Evolutionary conservation across 1,284 basidiomycete species (phyloP), one percentile per base, ranked within the genome.

Genomic region (Cryptococcus neoformans): DNA sequence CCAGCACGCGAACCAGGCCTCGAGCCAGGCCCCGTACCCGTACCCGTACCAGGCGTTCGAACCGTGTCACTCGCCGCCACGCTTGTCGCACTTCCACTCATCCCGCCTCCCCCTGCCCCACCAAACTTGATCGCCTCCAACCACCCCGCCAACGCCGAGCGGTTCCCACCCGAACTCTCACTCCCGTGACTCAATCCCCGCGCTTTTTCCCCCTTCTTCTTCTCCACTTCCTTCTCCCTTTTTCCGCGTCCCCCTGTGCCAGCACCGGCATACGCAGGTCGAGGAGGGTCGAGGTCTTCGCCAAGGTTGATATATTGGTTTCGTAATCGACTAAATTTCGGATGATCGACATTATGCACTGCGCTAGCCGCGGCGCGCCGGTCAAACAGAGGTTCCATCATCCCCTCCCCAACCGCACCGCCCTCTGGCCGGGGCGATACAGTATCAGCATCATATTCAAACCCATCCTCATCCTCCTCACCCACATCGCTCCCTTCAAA

Each of bases 401-500:
- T 21, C 21, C 21, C 21, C 21, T 21, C 21, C 21, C 21, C 21
- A 21, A 21, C 21, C 21, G 21, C 21, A 21, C 21, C 21, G 21
- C 21, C 21, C 21, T 21, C 21, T 21, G 21, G 21, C 21, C 21
- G 21, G 21, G 40, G n/a, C 11, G n/a, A n/a, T 41, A n/a, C 10
- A 41, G 40, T 60, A 8, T 60, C 64, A 16, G 62, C 60, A 48
- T 68, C 70, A 44, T 64, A 64, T 41, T 68, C 60, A 54, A 72
- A 62, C 12, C 39, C 49, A 9, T 36, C 47, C 41, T 74, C 72
- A 14, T 67, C 70, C 0, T 60, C 65, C 17, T 71, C 73, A 16
- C 63, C 68, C 4, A 63, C 68, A 42, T 74, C 72, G 12, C 66
- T 70, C 0, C 60, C 65, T 34, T 70, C 73, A 46, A 76, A 75